A percentile compares a stretch with the other conserved stretches of the same genome.
Conservation (phyloP, 768 basidiomycete species). For the Pleurotus salmoneostramineus region DNA sequence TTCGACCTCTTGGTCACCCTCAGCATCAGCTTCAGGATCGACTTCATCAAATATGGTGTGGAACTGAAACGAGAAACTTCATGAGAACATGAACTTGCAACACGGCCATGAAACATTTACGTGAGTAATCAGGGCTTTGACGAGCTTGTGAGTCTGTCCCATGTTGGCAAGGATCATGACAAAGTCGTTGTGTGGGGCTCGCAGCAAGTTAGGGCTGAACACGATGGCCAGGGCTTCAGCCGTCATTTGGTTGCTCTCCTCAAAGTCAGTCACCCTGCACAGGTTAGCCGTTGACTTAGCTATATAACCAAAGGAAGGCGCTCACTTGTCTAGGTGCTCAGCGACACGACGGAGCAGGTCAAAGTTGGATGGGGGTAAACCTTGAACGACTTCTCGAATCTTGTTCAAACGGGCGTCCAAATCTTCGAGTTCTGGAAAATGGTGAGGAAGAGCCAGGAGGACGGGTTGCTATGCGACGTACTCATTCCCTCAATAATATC, state of each 20-base stretch:
- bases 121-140: conserved; percentile 72
- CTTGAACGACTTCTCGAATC: conserved; percentile 66
- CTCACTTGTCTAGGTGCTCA: conserved; percentile 78
- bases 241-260: conserved; percentile 89
- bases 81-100: conserved; percentile 9
- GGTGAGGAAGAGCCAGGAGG: neutral
- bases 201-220: conserved; percentile 77
- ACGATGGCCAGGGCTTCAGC: conserved; percentile 82
- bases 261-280: conserved; percentile 77
- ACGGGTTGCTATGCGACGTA: conserved; percentile 27
- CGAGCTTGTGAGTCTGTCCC: conserved; percentile 72
- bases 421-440: conserved; percentile 57
- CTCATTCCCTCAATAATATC: conserved; percentile 70
- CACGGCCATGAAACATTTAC: conserved; percentile 35
- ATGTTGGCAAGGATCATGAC: conserved; percentile 77
- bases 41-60: conserved; percentile 71
- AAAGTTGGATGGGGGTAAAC: conserved; percentile 70
- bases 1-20: conserved; percentile 62
- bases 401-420: conserved; percentile 60
- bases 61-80: conserved; percentile 30
- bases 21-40: conserved; percentile 57
- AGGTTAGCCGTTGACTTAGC: neutral
- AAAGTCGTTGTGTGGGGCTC: conserved; percentile 77
- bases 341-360: conserved; percentile 75
- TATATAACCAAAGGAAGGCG: conserved; percentile 5